Evolutionary conservation across 129 eudicot genomes (phyloP).

Genomic region (Lonicera japonica): DNA sequence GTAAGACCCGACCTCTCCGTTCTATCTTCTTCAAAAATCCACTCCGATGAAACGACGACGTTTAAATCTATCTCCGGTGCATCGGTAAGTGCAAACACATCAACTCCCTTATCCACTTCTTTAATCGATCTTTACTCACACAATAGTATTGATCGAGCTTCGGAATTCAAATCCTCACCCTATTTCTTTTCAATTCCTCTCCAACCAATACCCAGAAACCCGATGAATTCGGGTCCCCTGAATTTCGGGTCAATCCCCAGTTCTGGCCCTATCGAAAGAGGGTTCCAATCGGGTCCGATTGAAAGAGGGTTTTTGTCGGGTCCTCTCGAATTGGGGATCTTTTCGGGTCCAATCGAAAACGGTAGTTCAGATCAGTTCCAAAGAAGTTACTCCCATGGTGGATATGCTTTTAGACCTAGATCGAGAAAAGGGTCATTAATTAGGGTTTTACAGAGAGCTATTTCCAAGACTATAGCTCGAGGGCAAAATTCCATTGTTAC

Average conservation of each 20-base stretch:
- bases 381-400: slow-evolving; percentile 74
- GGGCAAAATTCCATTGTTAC: slow-evolving; percentile 92
- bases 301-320: slow-evolving; percentile 85
- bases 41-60: slow-evolving; percentile 66
- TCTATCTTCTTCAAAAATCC: slow-evolving; percentile 64
- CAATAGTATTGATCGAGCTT: slow-evolving; percentile 46
- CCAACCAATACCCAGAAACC: slow-evolving; percentile 60
- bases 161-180: slow-evolving; percentile 82
- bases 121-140: slow-evolving; percentile 48
- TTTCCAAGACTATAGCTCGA: slow-evolving; percentile 54
- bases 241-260: slow-evolving; percentile 26
- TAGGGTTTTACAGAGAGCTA: slow-evolving; percentile 53
- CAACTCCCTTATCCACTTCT: slow-evolving; percentile 82
- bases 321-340: slow-evolving; percentile 48
- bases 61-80: slow-evolving; percentile 95
- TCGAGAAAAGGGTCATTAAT: slow-evolving; percentile 50
- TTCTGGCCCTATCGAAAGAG: slow-evolving; percentile 60
- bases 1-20: slow-evolving; percentile 62
- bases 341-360: slow-evolving; percentile 75
- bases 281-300: slow-evolving; percentile 79
- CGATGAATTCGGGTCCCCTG: slow-evolving; percentile 55
- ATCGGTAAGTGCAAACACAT: slow-evolving; percentile 88
- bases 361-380: slow-evolving; percentile 44
- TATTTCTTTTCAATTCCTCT: slow-evolving; percentile 83
- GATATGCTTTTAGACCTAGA: slow-evolving; percentile 34